Conservation (phyloP, 2,329 filamentous ascomycete species). For the Nectriaceae sp. region DNA sequence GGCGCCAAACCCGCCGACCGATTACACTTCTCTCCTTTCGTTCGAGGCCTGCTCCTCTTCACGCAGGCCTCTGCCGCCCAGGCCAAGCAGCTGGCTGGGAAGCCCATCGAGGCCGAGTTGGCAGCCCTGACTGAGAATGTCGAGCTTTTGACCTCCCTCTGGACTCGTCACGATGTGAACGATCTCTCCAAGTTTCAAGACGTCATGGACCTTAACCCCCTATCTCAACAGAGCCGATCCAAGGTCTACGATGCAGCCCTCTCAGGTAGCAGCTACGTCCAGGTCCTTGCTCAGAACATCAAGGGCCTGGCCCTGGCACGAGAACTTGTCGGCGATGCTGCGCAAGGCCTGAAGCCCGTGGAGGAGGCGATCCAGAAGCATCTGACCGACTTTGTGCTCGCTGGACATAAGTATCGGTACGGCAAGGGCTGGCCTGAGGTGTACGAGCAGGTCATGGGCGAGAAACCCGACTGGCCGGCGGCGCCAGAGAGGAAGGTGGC, state of each 20-base stretch:
- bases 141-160: conserved; percentile 27
- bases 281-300: conserved; percentile 33
- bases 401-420: conserved; percentile 6
- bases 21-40: conserved; percentile 27
- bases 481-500: conserved; percentile 7
- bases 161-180: conserved; percentile 19
- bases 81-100: conserved; percentile 24
- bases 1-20: conserved; percentile 16
- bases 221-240: conserved; percentile 8
- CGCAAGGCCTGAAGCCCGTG: conserved; percentile 38
- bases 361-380: conserved; percentile 40
- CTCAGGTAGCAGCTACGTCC: conserved; percentile 29
- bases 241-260: conserved; percentile 14
- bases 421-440: conserved; percentile 21
- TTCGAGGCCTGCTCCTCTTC: conserved; percentile 35
- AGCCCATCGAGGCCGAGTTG: conserved; percentile 26
- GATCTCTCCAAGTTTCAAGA: conserved; percentile 24
- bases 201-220: conserved; percentile 20
- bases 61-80: conserved; percentile 28
- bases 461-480: conserved; percentile 30
- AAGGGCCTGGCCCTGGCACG: conserved; percentile 48
- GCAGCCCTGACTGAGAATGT: conserved; percentile 32
- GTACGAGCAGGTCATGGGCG: conserved; percentile 31
- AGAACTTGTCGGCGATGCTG: conserved; percentile 38
- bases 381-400: conserved; percentile 33